Evolutionary conservation across 495 filamentous ascomycete species (phyloP), one percentile per base, ranked within the genome.

Genomic region (Talaromyces proteolyticus): DNA sequence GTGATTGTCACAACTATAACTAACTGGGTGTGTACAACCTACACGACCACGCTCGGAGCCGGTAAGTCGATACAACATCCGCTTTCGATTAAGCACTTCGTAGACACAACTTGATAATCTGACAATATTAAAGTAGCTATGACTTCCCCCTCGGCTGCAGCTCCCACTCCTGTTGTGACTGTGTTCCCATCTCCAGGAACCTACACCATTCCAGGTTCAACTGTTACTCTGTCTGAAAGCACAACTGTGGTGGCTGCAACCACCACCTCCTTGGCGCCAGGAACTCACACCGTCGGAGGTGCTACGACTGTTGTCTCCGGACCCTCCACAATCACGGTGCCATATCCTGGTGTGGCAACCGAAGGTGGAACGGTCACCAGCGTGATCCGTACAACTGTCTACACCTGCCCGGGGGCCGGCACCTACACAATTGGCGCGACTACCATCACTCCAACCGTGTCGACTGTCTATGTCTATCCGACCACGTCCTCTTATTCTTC

Each of bases 21-120:
- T 23, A 44, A 44, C 42, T 44, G 42, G 42, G 42, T 44, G 42
- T 44, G 42, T 23, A 44, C 42, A 11, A 44, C 42, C 22, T 44
- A 44, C 25, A 44, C 42, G 4, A 22, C 42, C 25, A 44, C 42
- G 4, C 19, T 44, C 21, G 42, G 12, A 24, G 18, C 42, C 8
- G 16, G 42, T 44, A 44, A 25, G 42, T 44, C 42, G 23, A 20
- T 23, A 24, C n/a, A n/a, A n/a, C n/a, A n/a, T n/a, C n/a, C n/a
- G n/a, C n/a, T n/a, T n/a, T n/a, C n/a, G n/a, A n/a, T n/a, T n/a
- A n/a, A n/a, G n/a, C n/a, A n/a, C n/a, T n/a, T n/a, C n/a, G n/a
- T n/a, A n/a, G n/a, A n/a, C n/a, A n/a, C n/a, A n/a, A n/a, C n/a
- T n/a, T 14, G 14, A 44, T 44, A 16, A 23, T 21, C 17, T 25